phyloP scores from a whole-genome alignment of 2,329 filamentous ascomycete genomes.

The Domatiomyces catenatus region DNA sequence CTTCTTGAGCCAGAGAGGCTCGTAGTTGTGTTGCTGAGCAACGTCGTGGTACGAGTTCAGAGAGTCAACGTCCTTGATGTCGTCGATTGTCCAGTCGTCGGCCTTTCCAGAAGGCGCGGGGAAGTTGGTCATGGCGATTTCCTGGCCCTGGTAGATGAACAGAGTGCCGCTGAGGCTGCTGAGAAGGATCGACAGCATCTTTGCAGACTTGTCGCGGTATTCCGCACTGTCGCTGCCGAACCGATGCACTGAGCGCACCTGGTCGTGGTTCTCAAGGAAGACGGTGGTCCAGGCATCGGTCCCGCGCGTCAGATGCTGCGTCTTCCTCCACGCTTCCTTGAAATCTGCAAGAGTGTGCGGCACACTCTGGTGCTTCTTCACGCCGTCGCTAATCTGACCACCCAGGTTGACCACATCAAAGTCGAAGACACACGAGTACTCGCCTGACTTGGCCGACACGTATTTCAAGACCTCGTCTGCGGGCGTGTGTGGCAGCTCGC shows the following conservation, averaged over 20 bases:
- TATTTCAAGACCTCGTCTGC: constrained; percentile 36
- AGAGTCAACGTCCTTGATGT: constrained; percentile 19
- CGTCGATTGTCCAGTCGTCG: constrained; percentile 30
- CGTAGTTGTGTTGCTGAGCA: constrained; percentile 19
- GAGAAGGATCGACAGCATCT: constrained; percentile 45
- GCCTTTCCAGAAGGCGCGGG: constrained; percentile 16
- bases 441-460: constrained; percentile 33
- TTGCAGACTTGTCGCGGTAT: constrained; percentile 37
- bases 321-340: constrained; percentile 39
- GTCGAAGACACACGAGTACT: constrained; percentile 59
- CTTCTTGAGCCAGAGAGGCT: constrained; percentile 27
- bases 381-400: constrained; percentile 5
- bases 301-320: constrained; percentile 40
- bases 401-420: constrained; percentile 40
- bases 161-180: constrained; percentile 39
- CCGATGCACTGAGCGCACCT: constrained; percentile 42
- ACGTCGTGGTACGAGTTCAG: constrained; percentile 29
- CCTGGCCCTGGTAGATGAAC: constrained; percentile 43
- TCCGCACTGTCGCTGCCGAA: constrained; percentile 37
- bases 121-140: constrained; percentile 42
- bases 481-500: constrained; percentile 40
- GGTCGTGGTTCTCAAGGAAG: constrained; percentile 53
- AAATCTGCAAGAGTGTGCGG: constrained; percentile 31
- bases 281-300: constrained; percentile 48
- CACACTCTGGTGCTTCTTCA: constrained; percentile 13